Evolutionary conservation across 1,284 basidiomycete species (phyloP), one percentile per base, ranked within the genome.

Genomic region (Cutaneotrichosporon curvatum): DNA sequence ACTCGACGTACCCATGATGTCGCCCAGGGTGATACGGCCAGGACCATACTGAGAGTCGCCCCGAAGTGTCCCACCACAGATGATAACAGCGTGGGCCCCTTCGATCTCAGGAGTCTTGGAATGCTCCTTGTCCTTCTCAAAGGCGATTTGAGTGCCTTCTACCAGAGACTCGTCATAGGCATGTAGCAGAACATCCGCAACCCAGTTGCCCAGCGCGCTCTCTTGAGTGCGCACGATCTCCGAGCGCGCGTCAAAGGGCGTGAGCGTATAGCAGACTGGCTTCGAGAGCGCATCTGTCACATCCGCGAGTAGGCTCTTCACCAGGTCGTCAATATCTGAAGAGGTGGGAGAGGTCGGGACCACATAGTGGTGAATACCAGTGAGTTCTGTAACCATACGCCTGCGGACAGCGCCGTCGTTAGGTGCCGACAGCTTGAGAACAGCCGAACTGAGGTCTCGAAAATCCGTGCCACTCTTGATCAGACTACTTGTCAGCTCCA

Each of bases 391-490:
- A 56, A 95, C 82, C 3, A 84, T 73, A 51, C 82, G 82, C 41
- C 70, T 76, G 50, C 90, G 78, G 2, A 87, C 70, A 2, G 81
- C 81, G 30, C 74, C 65, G 1, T 82, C 78, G 1, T 61, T 56
- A 1, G 82, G 77, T 40, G 80, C 73, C 30, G 75, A 74, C 3
- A 94, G 72, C 47, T 81, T 79, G 16, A 94, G 70, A 0, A 68
- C 74, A 35, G 90, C 73, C 51, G 86, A 83, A 41, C 85, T 87
- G 21, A 94, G 72, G 55, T 94, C 88, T 28, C 86, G 79, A 67
- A 95, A 95, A 70, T 95, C 89, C 5, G 85, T 87, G 5, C 90
- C 90, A 55, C 85, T 88, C 68, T 95, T 95, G 56, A 72, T 69
- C n/a, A 91, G 54, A 9, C 64, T 34, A 34, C 11, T 30, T 6